These are phyloP conservation scores for Mycena vitilis DNA, from an alignment of 768 basidiomycete genomes.

Conservation along the genomic window DNA sequence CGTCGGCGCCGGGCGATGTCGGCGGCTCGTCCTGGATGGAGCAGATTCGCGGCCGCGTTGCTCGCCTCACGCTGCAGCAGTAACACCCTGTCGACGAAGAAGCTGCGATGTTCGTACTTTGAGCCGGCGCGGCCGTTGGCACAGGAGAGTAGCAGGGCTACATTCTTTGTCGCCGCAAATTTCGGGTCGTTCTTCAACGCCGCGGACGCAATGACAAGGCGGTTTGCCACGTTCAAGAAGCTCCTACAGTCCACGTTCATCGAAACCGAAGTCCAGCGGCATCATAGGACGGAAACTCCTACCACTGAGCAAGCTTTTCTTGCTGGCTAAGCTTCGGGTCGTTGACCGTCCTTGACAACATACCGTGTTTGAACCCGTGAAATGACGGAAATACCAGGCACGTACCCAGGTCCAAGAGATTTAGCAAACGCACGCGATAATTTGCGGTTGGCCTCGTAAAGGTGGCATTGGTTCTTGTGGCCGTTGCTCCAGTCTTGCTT, in stretches of 20 bases:
- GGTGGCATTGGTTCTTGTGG: conserved; percentile 22
- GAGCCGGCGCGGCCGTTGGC: conserved; percentile 13
- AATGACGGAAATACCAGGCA: neutral
- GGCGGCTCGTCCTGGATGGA: no score
- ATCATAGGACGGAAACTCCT: neutral
- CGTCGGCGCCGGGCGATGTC: no score
- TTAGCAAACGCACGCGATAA: conserved; percentile 19
- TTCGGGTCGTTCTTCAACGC: conserved; percentile 15
- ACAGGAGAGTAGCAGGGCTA: conserved; percentile 4
- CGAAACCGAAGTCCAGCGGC: neutral
- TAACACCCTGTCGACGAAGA: conserved; percentile 11
- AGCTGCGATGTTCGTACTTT: conserved; percentile 12
- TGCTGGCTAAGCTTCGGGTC: conserved; percentile 13
- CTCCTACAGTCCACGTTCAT: neutral
- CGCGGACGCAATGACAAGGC: conserved; percentile 9
- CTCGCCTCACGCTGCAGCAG: neutral
- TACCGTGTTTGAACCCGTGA: neutral
- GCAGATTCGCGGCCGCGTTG: neutral
- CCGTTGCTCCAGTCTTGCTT: neutral
- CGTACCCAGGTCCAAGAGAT: conserved; percentile 17
- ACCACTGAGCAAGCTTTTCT: conserved; percentile 5
- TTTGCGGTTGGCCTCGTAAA: conserved; percentile 23
- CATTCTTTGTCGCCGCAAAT: conserved; percentile 5
- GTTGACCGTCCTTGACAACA: conserved; percentile 14
- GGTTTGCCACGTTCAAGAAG: conserved; percentile 18